A percentile compares a stretch with the other conserved stretches of the same genome.
Conservation (phyloP, 495 filamentous ascomycete species). For the Aspergillus conjunctus region DNA sequence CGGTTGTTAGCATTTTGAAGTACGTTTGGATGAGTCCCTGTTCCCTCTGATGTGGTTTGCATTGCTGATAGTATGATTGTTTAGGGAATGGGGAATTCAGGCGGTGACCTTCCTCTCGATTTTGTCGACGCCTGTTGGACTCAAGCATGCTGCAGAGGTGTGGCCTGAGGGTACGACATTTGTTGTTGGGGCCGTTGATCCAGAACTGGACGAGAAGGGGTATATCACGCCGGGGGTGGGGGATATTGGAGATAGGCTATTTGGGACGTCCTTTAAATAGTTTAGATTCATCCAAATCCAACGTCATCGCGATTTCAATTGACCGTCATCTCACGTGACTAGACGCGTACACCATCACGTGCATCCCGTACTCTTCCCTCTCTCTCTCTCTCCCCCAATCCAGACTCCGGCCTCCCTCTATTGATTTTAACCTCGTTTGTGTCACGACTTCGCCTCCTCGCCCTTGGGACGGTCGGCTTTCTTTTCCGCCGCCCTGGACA, state of each 20-base stretch:
- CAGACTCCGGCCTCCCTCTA: no score
- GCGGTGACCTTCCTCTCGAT: constrained; percentile 73
- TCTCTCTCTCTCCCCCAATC: no score
- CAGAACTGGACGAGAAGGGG: constrained; percentile 65
- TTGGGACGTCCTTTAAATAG: constrained; percentile 64
- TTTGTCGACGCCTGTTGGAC: constrained; percentile 66
- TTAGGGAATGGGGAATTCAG: constrained; percentile 77
- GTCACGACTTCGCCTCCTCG: not conserved
- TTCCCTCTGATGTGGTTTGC: not conserved
- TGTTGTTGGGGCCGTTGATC: constrained; percentile 76
- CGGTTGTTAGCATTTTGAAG: constrained; percentile 79
- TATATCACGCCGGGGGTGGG: constrained; percentile 87
- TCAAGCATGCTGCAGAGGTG: constrained; percentile 64
- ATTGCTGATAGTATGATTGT: not conserved
- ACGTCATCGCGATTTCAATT: no score
- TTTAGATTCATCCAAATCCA: no score
- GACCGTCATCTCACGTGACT: no score
- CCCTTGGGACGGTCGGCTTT: not conserved
- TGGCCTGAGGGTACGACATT: constrained; percentile 73
- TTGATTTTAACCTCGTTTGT: not conserved
- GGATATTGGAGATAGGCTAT: constrained; percentile 86
- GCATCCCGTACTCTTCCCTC: no score
- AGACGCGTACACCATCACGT: no score
- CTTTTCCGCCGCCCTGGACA: not conserved
- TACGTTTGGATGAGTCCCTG: constrained; percentile 14